Evolutionary conservation across 495 filamentous ascomycete species (phyloP).

Genomic region (Aspergillus baeticus): DNA sequence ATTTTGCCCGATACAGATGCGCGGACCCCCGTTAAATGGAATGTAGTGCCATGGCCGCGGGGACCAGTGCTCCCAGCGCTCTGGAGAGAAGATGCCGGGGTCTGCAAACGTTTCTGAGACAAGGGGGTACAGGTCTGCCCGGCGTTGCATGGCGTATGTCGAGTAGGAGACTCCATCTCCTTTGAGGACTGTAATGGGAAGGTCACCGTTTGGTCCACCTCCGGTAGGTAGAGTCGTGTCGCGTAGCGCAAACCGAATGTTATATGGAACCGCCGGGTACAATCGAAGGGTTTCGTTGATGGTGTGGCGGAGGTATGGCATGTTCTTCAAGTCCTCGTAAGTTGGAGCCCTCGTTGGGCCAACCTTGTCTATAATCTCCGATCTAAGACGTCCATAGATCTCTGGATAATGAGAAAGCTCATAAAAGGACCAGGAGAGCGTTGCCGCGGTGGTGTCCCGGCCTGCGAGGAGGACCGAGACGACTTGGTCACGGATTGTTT

Average conservation of each 20-base stretch:
- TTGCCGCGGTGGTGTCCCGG: constrained; percentile 9
- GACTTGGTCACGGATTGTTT: constrained; percentile 7
- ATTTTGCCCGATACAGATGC: constrained; percentile 13
- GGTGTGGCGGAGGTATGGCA: constrained; percentile 7
- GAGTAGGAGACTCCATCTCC: constrained; percentile 8
- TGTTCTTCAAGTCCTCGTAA: constrained; percentile 9
- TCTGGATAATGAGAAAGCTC: constrained; percentile 7
- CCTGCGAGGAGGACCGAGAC: constrained; percentile 4
- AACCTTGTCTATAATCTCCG: constrained; percentile 1
- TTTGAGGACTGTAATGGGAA: constrained; percentile 7
- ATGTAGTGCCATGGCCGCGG: constrained; percentile 2
- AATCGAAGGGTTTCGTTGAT: constrained; percentile 8
- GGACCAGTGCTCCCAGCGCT: constrained; percentile 5
- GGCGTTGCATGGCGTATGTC: constrained; percentile 10
- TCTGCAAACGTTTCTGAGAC: constrained; percentile 7
- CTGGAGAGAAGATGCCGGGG: constrained; percentile 3
- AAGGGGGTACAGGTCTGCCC: constrained; percentile 6
- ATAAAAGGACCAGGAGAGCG: constrained; percentile 6
- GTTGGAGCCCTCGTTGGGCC: not conserved
- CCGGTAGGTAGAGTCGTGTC: constrained; percentile 5
- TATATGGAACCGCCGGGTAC: constrained; percentile 9
- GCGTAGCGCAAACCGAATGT: constrained; percentile 4
- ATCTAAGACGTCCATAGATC: not conserved
- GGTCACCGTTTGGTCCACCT: constrained; percentile 8
- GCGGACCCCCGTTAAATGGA: constrained; percentile 10